Conservation (phyloP, 306 rosid genomes). For the Sicyos edulis region DNA sequence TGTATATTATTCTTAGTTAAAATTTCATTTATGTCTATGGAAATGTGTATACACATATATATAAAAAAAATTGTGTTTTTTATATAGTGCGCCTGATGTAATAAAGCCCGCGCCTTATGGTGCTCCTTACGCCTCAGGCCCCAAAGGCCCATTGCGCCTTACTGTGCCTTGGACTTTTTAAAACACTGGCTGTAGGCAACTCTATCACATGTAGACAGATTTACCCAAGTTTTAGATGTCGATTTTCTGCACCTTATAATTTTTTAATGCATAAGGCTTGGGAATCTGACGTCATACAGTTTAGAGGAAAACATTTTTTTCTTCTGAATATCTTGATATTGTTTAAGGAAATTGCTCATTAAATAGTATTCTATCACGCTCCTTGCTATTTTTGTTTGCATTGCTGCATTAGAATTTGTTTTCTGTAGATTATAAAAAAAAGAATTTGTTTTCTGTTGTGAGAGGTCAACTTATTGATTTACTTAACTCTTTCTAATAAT, state of each 20-base stretch:
- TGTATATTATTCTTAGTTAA: too few species aligned
- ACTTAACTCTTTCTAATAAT: neutral
- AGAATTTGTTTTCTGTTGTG: neutral
- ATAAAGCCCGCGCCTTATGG: too few species aligned
- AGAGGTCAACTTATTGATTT: neutral
- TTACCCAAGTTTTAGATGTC: neutral
- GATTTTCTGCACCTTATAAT: neutral
- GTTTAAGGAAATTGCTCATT: neutral
- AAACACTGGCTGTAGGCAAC: neutral
- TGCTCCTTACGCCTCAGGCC: too few species aligned
- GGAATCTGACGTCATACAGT: neutral
- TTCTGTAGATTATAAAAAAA: neutral
- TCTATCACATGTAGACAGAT: neutral
- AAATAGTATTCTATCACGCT: neutral
- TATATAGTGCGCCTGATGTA: too few species aligned
- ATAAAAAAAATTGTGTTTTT: too few species aligned
- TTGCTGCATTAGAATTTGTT: neutral
- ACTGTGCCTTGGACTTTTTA: too few species aligned
- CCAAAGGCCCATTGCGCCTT: too few species aligned
- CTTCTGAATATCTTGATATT: neutral
- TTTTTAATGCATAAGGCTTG: neutral
- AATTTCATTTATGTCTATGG: too few species aligned
- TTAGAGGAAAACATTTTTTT: neutral
- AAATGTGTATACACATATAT: too few species aligned
- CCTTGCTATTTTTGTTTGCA: neutral